These are phyloP conservation scores for Fusarium sp. DNA, from an alignment of 2,329 filamentous ascomycete genomes.

Conservation along the genomic window DNA sequence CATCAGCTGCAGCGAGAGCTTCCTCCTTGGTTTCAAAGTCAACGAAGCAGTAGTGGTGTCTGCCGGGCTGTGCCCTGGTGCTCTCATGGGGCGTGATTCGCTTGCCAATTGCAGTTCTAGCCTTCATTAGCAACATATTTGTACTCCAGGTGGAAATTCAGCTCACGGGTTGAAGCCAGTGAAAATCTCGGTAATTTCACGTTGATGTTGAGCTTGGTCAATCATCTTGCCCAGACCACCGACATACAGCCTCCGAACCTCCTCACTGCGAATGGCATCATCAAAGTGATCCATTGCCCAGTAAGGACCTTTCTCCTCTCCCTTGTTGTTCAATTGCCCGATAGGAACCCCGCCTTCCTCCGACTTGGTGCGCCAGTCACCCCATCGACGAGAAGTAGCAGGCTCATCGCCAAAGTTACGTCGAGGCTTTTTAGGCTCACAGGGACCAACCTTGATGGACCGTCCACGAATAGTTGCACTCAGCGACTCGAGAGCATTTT, in stretches of 20 bases:
- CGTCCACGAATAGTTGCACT: conserved; percentile 67
- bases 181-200: conserved; percentile 61
- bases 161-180: conserved; percentile 53
- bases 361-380: conserved; percentile 53
- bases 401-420: conserved; percentile 25
- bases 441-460: conserved; percentile 73
- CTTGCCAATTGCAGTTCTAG: conserved; percentile 55
- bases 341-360: conserved; percentile 15
- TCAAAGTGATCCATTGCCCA: conserved; percentile 46
- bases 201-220: conserved; percentile 60
- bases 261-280: conserved; percentile 43
- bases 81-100: conserved; percentile 69
- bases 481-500: conserved; percentile 63
- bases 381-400: conserved; percentile 56
- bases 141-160: background rate
- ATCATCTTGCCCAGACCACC: conserved; percentile 63
- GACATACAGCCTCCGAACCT: conserved; percentile 60
- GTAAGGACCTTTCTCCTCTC: conserved; percentile 10
- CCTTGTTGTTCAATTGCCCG: background rate
- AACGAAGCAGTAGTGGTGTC: conserved; percentile 75
- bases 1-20: conserved; percentile 60
- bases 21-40: conserved; percentile 68
- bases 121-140: background rate
- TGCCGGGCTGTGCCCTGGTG: conserved; percentile 63
- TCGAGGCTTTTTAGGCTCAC: conserved; percentile 63